Base-by-base conservation (phyloP, 164 flowering plant genomes). In the Paratinospora sagittata region DNA sequence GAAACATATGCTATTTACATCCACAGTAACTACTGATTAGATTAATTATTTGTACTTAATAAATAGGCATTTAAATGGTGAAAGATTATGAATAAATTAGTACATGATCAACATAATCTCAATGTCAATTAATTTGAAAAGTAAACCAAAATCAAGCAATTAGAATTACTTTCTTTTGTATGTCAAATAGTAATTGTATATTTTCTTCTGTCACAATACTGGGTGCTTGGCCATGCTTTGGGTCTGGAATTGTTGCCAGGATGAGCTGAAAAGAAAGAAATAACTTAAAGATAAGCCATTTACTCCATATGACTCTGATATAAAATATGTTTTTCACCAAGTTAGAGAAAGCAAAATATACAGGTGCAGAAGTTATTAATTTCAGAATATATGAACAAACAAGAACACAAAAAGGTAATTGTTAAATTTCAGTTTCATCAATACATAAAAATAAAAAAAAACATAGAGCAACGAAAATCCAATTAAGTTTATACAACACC, bases 121-220 rank as follows among this genome's bases (percentile, higher is more conserved):
- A 14, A 63, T 11, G 72, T 19, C n/a, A 14, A 75, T 67, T 47
- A 27, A 17, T 39, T 23, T 26, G 52, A 67, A 16, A 72, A 57
- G 65, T 63, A 72, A n/a, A n/a, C n/a, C n/a, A n/a, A 60, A 62
- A 74, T 6, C 65, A 71, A 60, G 55, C n/a, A 41, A 11, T 57
- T 10, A 39, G 4, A 7, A 63, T 55, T 82, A 91, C 98, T 92
- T 87, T 93, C 77, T 86, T 88, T 70, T 93, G 98, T 73, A 91
- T 80, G 43, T 89, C 97, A 87, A 93, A 93, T 58, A 93, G 89
- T 63, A 93, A 82, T 73, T 82, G 84, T 68, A 93, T 83, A 69
- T 93, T 93, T 64, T 83, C 76, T 34, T 93, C 91, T 45, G 90
- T 88, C 73, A 93, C 86, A 69, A 93, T 91, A 76, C 87, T 84